A percentile compares a stretch with the other conserved stretches of the same genome.
Evolutionary conservation across 345 rosid genomes (phyloP).

Genomic region (Heritiera littoralis): DNA sequence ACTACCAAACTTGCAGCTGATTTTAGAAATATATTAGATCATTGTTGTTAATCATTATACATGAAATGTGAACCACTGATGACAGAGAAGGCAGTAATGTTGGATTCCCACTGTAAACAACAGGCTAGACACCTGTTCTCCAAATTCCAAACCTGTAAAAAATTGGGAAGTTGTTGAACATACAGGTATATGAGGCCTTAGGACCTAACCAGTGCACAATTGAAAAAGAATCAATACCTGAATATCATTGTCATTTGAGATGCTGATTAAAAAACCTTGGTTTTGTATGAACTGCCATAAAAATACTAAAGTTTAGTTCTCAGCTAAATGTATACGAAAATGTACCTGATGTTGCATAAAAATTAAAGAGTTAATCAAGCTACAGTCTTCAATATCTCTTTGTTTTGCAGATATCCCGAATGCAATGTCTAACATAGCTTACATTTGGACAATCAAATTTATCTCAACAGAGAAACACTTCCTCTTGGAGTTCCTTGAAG

Average conservation of each 20-base stretch:
- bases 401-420: background rate
- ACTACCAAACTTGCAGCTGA: constrained; percentile 18
- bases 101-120: constrained; percentile 58
- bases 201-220: background rate
- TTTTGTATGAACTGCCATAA: constrained; percentile 67
- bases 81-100: constrained; percentile 64
- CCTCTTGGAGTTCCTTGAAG: background rate
- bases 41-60: constrained; percentile 34
- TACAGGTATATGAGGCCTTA: background rate
- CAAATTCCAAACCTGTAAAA: constrained; percentile 67
- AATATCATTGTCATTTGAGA: constrained; percentile 58
- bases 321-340: background rate
- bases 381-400: background rate
- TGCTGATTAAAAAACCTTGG: constrained; percentile 54
- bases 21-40: constrained; percentile 16
- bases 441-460: background rate
- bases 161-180: constrained; percentile 7
- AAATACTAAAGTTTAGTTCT: constrained; percentile 17
- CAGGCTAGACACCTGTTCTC: constrained; percentile 47
- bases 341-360: background rate
- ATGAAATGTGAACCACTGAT: constrained; percentile 58
- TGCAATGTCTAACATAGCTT: background rate
- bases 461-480: background rate
- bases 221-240: constrained; percentile 45
- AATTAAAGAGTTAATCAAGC: background rate